These are phyloP conservation scores for Fusarium avenaceum DNA, from an alignment of 2,329 filamentous ascomycete genomes.

Conservation along the genomic window DNA sequence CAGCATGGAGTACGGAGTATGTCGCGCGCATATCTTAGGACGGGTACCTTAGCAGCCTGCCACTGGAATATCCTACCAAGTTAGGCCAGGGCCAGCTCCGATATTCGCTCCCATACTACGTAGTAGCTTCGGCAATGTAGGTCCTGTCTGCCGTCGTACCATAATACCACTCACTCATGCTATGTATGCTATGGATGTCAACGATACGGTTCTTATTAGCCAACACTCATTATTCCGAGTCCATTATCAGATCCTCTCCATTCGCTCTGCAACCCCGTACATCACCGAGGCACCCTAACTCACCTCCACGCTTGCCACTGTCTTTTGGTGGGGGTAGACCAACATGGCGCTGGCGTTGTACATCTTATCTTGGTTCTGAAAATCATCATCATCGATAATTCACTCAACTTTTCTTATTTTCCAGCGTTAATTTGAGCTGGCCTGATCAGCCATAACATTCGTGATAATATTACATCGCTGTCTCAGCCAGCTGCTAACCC, in stretches of 20 bases:
- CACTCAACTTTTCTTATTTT: constrained; percentile 7
- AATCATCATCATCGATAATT: constrained; percentile 42
- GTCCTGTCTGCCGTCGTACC: constrained; percentile 19
- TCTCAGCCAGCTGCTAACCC: constrained; percentile 29
- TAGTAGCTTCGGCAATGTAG: no score
- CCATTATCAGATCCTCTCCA: constrained; percentile 41
- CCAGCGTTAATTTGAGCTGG: constrained; percentile 30
- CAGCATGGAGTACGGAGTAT: no score
- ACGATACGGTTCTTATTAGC: constrained; percentile 44
- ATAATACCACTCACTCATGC: constrained; percentile 5
- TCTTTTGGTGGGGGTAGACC: constrained; percentile 33
- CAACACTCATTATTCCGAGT: constrained; percentile 42
- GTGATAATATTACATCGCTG: neutral
- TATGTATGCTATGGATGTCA: constrained; percentile 14
- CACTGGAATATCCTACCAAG: constrained; percentile 1
- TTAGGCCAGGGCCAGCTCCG: constrained; percentile 19
- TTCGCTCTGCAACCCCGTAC: constrained; percentile 24
- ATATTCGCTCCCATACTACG: constrained; percentile 28
- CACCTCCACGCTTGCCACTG: constrained; percentile 39
- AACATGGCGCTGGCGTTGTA: constrained; percentile 1
- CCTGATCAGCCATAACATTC: constrained; percentile 9
- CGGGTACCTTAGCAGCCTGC: constrained; percentile 25
- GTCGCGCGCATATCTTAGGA: constrained; percentile 15
- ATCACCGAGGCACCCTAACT: neutral
- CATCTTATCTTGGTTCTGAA: constrained; percentile 40